phyloP scores from a whole-genome alignment of 495 filamentous ascomycete genomes.

The Immersiella caudata region DNA sequence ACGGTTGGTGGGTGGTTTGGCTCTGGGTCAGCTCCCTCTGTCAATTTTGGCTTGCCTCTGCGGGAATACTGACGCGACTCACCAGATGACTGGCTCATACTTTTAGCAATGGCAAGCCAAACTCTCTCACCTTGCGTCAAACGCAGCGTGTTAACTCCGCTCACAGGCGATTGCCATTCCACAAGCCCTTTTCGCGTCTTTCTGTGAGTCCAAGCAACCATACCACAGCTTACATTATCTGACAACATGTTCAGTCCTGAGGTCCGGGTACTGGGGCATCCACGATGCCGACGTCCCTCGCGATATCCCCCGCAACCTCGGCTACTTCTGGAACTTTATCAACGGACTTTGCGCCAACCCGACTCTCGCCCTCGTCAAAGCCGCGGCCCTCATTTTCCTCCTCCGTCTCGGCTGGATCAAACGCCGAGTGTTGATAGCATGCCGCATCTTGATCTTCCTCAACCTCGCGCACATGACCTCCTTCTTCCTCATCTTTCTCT shows the following conservation, averaged over 20 bases:
- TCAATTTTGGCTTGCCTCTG: too few relatives aligned
- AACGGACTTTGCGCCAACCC: conserved; percentile 63
- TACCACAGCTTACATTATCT: neutral
- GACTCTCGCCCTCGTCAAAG: conserved; percentile 58
- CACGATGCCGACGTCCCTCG: conserved; percentile 48
- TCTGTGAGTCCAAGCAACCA: neutral
- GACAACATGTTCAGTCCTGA: neutral
- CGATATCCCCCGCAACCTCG: conserved; percentile 31
- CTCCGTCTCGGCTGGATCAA: conserved; percentile 48
- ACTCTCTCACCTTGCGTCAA: too few relatives aligned
- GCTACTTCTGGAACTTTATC: conserved; percentile 49
- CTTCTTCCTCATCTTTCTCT: conserved; percentile 56
- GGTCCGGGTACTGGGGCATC: neutral
- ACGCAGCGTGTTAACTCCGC: too few relatives aligned
- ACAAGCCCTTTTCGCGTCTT: neutral
- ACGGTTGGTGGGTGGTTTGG: neutral
- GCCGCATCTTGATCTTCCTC: conserved; percentile 47
- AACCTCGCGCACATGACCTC: conserved; percentile 52
- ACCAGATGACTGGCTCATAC: neutral
- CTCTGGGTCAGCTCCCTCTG: neutral
- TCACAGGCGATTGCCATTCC: neutral
- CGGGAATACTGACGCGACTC: neutral
- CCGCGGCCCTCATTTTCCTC: conserved; percentile 59
- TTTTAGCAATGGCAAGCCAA: neutral
- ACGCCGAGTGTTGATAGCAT: conserved; percentile 43